Conservation (phyloP, 768 basidiomycete species). For the Heimioporus sp. region DNA sequence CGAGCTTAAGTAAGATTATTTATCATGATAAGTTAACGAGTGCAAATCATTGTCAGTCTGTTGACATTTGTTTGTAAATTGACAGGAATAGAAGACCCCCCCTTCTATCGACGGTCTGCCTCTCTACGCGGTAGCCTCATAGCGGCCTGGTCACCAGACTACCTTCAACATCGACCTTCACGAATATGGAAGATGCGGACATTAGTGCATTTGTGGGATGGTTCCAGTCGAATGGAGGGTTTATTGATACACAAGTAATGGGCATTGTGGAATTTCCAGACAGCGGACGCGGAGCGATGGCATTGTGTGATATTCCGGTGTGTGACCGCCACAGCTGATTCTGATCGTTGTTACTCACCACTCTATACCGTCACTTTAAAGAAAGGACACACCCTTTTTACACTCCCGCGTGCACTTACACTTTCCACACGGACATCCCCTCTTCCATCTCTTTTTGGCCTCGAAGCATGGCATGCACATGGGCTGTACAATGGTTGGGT, state of each 20-base stretch:
- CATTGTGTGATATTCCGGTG: constrained; percentile 72
- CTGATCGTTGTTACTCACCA: not conserved
- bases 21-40: too few species aligned
- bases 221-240: constrained; percentile 54
- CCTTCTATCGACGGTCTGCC: too few species aligned
- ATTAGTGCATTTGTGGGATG: constrained; percentile 48
- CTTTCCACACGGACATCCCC: constrained; percentile 77
- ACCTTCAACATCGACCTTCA: not conserved
- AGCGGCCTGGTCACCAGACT: too few species aligned
- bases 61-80: constrained; percentile 7
- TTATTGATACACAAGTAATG: constrained; percentile 44
- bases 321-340: constrained; percentile 15
- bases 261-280: constrained; percentile 46
- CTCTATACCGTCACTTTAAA: constrained; percentile 24
- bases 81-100: not conserved
- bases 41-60: not conserved
- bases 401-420: constrained; percentile 73
- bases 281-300: constrained; percentile 73
- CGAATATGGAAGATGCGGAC: constrained; percentile 3
- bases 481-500: constrained; percentile 75
- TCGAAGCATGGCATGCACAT: constrained; percentile 59
- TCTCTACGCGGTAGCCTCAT: too few species aligned
- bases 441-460: constrained; percentile 59
- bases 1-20: too few species aligned
- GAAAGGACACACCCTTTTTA: constrained; percentile 77